Evolutionary conservation across 2,329 filamentous ascomycete species (phyloP), one percentile per base, ranked within the genome.

Genomic region (Alternaria brassicicola): DNA sequence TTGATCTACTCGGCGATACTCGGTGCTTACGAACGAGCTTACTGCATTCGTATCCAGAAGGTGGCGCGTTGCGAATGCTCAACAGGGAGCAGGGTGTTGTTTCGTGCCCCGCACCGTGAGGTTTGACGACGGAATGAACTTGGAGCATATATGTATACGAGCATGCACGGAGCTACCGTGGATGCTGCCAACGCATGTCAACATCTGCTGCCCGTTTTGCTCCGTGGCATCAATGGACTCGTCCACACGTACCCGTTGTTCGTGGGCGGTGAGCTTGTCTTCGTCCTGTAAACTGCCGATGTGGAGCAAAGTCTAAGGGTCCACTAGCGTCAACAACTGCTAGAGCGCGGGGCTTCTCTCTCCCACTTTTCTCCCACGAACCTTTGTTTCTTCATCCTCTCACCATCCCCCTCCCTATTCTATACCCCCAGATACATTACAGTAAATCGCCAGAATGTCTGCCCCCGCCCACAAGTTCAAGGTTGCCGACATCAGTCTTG

Each of bases 401-500:
- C 58, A 53, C 57, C 35, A 46, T 50, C 46, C 51, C 50, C 52
- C 55, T 56, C 51, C 55, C 23, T 58, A 57, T 55, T 54, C 42
- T 50, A 63, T 53, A 49, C 45, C 39, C 52, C 41, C 51, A 54
- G n/a, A 59, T 52, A 56, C 42, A 57, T 49, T 47, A 50, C 51
- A 63, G 28, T 55, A 26, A 52, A 30, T 73, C 74, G 66, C 67
- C 77, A 84, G 66, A 64, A 88, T 88, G 86, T 79, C 76, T 86
- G 91, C 91, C 76, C 93, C 93, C 83, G 93, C 93, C 79, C 84
- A 89, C 82, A 94, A 91, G 83, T 96, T 92, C 90, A 97, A 97
- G 91, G 94, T 99, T 84, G 93, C 94, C 78, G 95, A 98, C 87
- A 91, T 98, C 81, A 85, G 90, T 80, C 89, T 98, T 79, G 94